Evolutionary conservation across 1,284 basidiomycete genomes (phyloP), one percentile per base, ranked within the genome.

Genomic region (Pyrrhoderma noxium): DNA sequence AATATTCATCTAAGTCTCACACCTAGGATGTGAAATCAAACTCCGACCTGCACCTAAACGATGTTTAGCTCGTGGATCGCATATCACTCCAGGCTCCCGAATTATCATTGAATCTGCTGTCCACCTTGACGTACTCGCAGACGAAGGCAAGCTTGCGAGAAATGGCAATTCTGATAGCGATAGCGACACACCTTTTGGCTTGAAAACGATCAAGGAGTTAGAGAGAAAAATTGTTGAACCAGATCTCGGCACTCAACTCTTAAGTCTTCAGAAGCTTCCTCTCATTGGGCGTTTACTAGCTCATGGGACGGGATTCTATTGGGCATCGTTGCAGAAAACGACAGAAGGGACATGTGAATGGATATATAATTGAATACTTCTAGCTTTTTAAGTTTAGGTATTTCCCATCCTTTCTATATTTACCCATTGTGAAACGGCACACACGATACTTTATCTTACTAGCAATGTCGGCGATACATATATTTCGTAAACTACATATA

Each of bases 251-350:
- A 31, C 27, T 5, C 11, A 5, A 11, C 27, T 31, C 11, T 31
- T 31, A 5, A 18, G 7, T 7, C 21, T 58, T 18, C 49, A 58
- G 45, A 45, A 52, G 2, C 23, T 47, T 13, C 59, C 59, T 18
- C 19, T 61, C 5, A 42, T 61, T 13, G 59, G 59, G 11, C 35
- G 58, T 2, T 21, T 59, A 11, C 31, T 59, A 22, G 48, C 57
- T 1, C 59, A 61, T 46, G 58, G 54, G 1, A 54, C 59, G 8
- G 59, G 58, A 13, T 56, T 53, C 31, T 61, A 61, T 41, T 61
- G 59, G 59, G 47, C 55, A 13, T 40, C 57, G 38, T 47, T 61
- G 34, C 54, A 54, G 35, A 55, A 44, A 9, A 52, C 56, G n/a
- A 39, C 42, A 3, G 45, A 48, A 22, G 59, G 59, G n/a, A 45